Base-by-base conservation (phyloP, 495 filamentous ascomycete species). In the Lasiosphaeria hispida region DNA sequence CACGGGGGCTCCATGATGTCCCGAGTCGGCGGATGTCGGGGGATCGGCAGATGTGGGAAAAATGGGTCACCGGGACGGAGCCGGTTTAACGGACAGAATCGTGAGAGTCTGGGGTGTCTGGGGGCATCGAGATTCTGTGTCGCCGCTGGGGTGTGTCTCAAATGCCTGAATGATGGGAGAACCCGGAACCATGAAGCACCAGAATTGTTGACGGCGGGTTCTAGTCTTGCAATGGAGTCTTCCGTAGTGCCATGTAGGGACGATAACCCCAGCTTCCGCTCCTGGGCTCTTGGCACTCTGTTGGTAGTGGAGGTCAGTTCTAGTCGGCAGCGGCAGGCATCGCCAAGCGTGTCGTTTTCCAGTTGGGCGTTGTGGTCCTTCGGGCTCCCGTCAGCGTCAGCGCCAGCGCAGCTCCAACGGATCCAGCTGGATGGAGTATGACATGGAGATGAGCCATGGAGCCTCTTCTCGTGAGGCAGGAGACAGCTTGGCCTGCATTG, bases 21-120 rank as follows among this genome's bases (percentile, higher is more conserved):
- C 60, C 60, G 55, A 54, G 38, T 63, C 61, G 61, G 61, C 61
- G 61, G 61, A 63, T 61, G 53, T 63, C 61, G 61, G 61, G 61
- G 61, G 60, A 63, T 57, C 61, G 61, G 61, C 58, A 63, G 52
- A 57, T 59, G 57, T 47, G 48, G 40, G 15, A 19, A 60, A 60
- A 41, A 39, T 52, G 43, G 60, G 48, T 41, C 8, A 37, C 57
- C 61, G 48, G 56, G 45, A 17, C 37, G 44, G 58, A 49, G 19
- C 58, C 57, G 61, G 61, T 47, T 48, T 39, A 61, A 57, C 61
- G 61, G 60, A 52, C 53, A 18, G 10, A 23, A 48, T 10, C 34
- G 50, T 9, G 41, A 45, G n/a, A n/a, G n/a, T n/a, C n/a, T n/a
- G n/a, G n/a, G n/a, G n/a, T n/a, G n/a, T n/a, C n/a, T n/a, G 23